Percentiles rank a stretch among this genome's conserved stretches.
These are phyloP conservation scores for Xanthoparmelia taractica DNA, from an alignment of 495 filamentous ascomycete genomes.

Conservation along the genomic window DNA sequence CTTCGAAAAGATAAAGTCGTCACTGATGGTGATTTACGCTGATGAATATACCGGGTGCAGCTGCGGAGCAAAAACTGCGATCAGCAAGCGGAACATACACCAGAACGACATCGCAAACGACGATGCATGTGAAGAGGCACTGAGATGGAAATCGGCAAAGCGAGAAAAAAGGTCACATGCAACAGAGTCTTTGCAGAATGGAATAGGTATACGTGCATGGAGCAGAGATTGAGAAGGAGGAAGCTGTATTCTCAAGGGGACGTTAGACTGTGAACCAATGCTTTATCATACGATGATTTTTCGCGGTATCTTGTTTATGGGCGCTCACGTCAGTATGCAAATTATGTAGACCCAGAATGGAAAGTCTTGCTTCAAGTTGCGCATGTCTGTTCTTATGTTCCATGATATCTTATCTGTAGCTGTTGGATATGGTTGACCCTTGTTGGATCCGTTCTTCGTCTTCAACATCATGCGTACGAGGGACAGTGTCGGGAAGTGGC, in stretches of 20 bases:
- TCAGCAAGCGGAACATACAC: not conserved
- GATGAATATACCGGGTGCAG: not conserved
- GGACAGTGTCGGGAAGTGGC: no score
- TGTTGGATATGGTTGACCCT: no score
- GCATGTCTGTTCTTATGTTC: not conserved
- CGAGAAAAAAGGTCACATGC: not conserved
- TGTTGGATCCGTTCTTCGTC: no score
- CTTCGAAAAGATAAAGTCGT: not conserved
- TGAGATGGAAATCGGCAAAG: not conserved
- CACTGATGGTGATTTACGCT: not conserved
- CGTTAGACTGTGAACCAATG: constrained; percentile 9
- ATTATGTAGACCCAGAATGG: constrained; percentile 8
- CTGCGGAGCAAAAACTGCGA: not conserved
- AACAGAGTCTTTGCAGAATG: not conserved
- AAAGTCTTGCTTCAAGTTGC: constrained; percentile 4
- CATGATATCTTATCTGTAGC: not conserved
- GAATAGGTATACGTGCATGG: not conserved
- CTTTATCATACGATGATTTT: not conserved
- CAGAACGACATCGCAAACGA: not conserved
- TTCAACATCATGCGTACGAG: no score
- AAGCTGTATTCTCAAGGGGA: not conserved
- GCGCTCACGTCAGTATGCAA: constrained; percentile 6
- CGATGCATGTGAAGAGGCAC: not conserved
- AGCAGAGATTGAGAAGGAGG: not conserved
- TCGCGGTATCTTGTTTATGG: not conserved